Conservation (phyloP, 2,329 filamentous ascomycete species). For the Beauveria brongniartii region DNA sequence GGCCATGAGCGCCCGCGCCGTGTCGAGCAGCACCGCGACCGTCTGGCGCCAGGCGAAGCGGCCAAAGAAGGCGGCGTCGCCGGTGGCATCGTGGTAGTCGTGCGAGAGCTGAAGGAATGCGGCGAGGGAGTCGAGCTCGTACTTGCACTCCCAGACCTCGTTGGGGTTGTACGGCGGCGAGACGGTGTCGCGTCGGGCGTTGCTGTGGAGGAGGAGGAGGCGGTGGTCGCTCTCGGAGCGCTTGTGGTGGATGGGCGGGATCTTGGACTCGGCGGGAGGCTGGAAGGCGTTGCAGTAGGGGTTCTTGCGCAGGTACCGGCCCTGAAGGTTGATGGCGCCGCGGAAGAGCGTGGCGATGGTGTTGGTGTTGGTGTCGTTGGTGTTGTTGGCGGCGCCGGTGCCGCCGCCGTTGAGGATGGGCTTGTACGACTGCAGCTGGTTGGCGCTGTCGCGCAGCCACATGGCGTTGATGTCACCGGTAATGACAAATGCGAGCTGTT, state of each 20-base stretch:
- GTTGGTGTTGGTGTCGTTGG: slow-evolving; percentile 21
- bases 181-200: slow-evolving; percentile 39
- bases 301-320: slow-evolving; percentile 57
- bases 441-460: slow-evolving; percentile 84
- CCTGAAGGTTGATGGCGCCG: slow-evolving; percentile 69
- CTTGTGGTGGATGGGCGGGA: slow-evolving; percentile 19
- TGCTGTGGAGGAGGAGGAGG: background rate
- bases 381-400: slow-evolving; percentile 36
- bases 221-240: slow-evolving; percentile 6
- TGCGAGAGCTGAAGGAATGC: slow-evolving; percentile 77
- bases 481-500: slow-evolving; percentile 63
- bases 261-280: slow-evolving; percentile 62
- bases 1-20: slow-evolving; percentile 61
- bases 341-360: slow-evolving; percentile 59
- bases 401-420: slow-evolving; percentile 48
- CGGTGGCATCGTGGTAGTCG: slow-evolving; percentile 69
- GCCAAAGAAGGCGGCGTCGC: slow-evolving; percentile 65
- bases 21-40: slow-evolving; percentile 58
- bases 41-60: slow-evolving; percentile 66
- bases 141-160: slow-evolving; percentile 90
- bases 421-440: slow-evolving; percentile 69
- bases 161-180: slow-evolving; percentile 58
- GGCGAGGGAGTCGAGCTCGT: slow-evolving; percentile 85
- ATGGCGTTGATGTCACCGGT: slow-evolving; percentile 88
- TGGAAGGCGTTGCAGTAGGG: slow-evolving; percentile 96